A percentile compares a stretch with the other conserved stretches of the same genome.
Conservation (phyloP, 2,329 filamentous ascomycete genomes). For the Ophiostoma perfectum region DNA sequence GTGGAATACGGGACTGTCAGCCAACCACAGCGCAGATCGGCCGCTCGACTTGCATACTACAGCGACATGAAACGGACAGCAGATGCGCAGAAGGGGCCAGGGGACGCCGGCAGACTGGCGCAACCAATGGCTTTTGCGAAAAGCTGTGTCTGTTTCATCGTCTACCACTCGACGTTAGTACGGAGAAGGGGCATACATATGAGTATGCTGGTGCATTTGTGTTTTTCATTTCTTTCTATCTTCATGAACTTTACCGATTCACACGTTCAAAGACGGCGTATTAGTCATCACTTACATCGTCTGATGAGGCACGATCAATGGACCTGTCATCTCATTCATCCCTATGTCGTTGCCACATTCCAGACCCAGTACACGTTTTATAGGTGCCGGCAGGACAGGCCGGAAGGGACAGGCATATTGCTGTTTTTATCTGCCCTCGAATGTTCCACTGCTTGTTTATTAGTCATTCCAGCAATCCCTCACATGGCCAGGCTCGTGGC, state of each 20-base stretch:
- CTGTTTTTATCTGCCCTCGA: not conserved
- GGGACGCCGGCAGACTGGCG: not conserved
- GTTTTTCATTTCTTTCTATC: not conserved
- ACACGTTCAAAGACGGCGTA: not conserved
- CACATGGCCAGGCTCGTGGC: not conserved
- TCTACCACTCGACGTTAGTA: not conserved
- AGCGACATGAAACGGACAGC: slow-evolving; percentile 12
- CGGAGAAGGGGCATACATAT: slow-evolving; percentile 3
- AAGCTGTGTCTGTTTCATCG: not conserved
- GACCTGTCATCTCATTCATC: not conserved
- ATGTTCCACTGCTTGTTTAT: not conserved
- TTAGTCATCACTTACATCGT: not conserved
- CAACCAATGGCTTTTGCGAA: not conserved
- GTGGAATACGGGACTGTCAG: not conserved
- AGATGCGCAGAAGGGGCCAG: slow-evolving; percentile 3
- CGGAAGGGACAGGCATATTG: not conserved
- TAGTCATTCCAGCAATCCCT: slow-evolving; percentile 1
- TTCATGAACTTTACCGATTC: not conserved
- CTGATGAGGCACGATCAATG: not conserved
- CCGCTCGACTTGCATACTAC: not conserved
- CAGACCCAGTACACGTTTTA: not conserved
- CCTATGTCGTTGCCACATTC: slow-evolving; percentile 1
- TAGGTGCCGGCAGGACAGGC: not conserved
- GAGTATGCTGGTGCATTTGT: not conserved
- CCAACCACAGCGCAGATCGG: slow-evolving; percentile 9